Evolutionary conservation across 352 stramenopile genomes (phyloP).

Genomic region (Globisporangium solare): DNA sequence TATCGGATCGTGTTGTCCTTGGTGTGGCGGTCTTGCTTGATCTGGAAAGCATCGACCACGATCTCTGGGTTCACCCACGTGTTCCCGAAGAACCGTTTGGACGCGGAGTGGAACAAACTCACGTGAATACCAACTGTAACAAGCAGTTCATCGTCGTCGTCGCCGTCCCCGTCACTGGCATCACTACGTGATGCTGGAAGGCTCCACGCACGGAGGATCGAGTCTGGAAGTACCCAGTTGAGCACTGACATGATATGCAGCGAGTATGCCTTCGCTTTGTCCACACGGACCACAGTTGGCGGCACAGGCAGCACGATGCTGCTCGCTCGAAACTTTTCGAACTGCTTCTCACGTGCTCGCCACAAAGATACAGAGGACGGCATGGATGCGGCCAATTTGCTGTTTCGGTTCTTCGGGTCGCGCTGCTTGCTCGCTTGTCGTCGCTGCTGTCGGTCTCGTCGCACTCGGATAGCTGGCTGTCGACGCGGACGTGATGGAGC

Average conservation of each 20-base stretch:
- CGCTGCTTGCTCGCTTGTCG: not conserved
- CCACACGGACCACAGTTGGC: constrained; percentile 35
- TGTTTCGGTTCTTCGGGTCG: not conserved
- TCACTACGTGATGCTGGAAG: constrained; percentile 8
- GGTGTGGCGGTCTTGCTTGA: constrained; percentile 41
- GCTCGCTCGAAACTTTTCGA: constrained; percentile 69
- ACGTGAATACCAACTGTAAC: constrained; percentile 76
- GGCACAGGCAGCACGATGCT: constrained; percentile 66
- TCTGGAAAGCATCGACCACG: constrained; percentile 36
- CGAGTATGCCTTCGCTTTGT: constrained; percentile 57
- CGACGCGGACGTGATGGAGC: not conserved
- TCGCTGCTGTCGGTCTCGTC: constrained; percentile 6
- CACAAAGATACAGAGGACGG: constrained; percentile 29
- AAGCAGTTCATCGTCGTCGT: constrained; percentile 44
- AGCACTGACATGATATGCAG: constrained; percentile 62
- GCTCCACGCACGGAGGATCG: constrained; percentile 24
- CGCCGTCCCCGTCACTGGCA: constrained; percentile 26
- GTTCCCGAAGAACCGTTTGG: constrained; percentile 91
- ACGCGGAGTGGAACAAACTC: constrained; percentile 84
- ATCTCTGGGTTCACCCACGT: constrained; percentile 85
- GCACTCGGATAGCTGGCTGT: not conserved
- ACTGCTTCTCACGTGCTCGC: constrained; percentile 59
- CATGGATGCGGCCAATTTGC: not conserved
- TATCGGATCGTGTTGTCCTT: constrained; percentile 45
- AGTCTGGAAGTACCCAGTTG: constrained; percentile 63